Evolutionary conservation across 371 early-diverging fungal genomes (phyloP), one percentile per base, ranked within the genome.

Genomic region (Apophysomyces variabilis): DNA sequence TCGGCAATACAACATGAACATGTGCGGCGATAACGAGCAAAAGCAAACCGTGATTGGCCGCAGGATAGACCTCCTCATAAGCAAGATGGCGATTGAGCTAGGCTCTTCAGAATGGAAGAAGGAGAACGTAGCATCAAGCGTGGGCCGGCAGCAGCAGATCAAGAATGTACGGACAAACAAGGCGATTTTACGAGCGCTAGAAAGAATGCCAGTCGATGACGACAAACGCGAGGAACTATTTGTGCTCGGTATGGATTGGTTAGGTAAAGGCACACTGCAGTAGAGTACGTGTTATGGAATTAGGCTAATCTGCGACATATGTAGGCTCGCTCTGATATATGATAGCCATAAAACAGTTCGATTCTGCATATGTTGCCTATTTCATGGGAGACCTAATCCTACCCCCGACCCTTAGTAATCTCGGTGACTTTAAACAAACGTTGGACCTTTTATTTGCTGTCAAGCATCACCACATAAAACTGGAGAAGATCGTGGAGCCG

Each of bases 171-270:
- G 47, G n/a, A 62, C 54, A 7, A 62, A 62, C 38, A 47, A 62
- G 38, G 36, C 62, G 5, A 50, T 62, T 35, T n/a, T 62, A 47
- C 47, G 62, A 3, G 36, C 47, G 9, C 47, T 62, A 11, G 47
- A 16, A 16, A 6, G 47, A 16, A 46, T 46, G 47, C 47, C 47
- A 1, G n/a, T 46, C n/a, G 47, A 46, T 16, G 47, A 46, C 14
- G 47, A 46, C 14, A 46, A 46, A 14, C 18, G 47, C n/a, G 18
- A 16, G 9, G 62, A 62, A 62, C 14, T 62, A 12, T 5, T 47
- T 62, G 62, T 62, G 62, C 35, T 46, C 35, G 62, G 62, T 8
- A 62, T 62, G 62, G 62, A 62, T 14, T 62, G 62, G 62, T 5
- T 62, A n/a, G 16, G 62, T 47, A 62, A 45, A 12, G 7, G 8